These are phyloP conservation scores for Lanmaoa rubissima DNA, from an alignment of 768 basidiomycete species.

Conservation along the genomic window DNA sequence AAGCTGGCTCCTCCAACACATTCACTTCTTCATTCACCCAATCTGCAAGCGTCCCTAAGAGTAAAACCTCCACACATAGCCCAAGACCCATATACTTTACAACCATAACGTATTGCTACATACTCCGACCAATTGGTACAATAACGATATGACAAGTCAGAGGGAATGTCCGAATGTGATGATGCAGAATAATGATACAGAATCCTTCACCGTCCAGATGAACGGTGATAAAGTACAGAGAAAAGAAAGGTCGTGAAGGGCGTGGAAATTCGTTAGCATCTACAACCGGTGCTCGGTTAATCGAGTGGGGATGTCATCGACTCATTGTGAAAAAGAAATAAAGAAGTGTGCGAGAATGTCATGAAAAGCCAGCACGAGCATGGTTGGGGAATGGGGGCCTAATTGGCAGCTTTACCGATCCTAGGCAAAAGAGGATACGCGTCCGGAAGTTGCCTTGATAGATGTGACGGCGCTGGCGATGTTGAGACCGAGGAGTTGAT, in stretches of 20 bases:
- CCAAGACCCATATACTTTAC: constrained; percentile 32
- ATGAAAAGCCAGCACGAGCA: constrained; percentile 6
- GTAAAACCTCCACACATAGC: constrained; percentile 5
- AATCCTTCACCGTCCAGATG: constrained; percentile 18
- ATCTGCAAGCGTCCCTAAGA: not conserved
- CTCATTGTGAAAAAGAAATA: constrained; percentile 3
- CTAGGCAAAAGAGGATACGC: constrained; percentile 2
- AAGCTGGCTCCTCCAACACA: not conserved
- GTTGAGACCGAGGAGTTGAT: constrained; percentile 25
- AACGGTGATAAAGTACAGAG: constrained; percentile 31
- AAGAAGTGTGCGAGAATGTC: constrained; percentile 3
- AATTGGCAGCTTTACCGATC: constrained; percentile 1
- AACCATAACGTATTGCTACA: constrained; percentile 39
- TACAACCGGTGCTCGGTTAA: constrained; percentile 10
- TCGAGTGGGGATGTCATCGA: not conserved
- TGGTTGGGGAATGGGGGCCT: not conserved
- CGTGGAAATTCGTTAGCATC: constrained; percentile 29
- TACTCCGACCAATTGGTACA: constrained; percentile 23
- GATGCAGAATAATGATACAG: constrained; percentile 39
- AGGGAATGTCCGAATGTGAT: constrained; percentile 24
- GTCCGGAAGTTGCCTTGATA: constrained; percentile 18
- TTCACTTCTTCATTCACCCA: constrained; percentile 1
- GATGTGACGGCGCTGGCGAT: not conserved
- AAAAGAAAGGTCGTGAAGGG: constrained; percentile 21
- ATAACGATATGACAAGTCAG: constrained; percentile 21